Evolutionary conservation across 176 grass and related monocot species (phyloP).

Genomic region (Triticum turgidum): DNA sequence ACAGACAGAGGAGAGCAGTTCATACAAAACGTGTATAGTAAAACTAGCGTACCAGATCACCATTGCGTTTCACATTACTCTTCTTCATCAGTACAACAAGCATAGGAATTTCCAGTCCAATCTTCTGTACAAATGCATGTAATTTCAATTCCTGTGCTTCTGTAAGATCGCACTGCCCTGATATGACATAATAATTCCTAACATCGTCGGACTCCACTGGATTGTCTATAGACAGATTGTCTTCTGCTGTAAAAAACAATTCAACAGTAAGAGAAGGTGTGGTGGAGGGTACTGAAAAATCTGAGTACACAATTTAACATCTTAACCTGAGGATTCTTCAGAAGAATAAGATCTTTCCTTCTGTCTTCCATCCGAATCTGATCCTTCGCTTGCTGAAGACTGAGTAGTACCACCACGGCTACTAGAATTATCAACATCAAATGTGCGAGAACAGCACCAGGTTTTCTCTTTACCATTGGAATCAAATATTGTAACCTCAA

Average conservation of each 20-base stretch:
- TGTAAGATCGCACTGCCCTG: constrained; percentile 8
- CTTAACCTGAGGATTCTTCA: constrained; percentile 30
- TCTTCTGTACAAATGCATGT: not conserved
- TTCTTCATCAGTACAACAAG: too few relatives aligned
- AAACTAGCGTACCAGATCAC: too few relatives aligned
- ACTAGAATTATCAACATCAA: not conserved
- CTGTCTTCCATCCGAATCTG: not conserved
- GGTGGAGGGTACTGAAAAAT: not conserved
- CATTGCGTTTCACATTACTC: too few relatives aligned
- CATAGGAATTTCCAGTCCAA: not conserved
- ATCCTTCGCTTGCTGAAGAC: constrained; percentile 9
- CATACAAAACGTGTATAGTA: too few relatives aligned
- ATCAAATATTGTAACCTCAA: constrained; percentile 46
- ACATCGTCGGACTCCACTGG: not conserved
- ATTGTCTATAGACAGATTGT: not conserved
- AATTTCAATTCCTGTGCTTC: not conserved
- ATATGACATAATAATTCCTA: constrained; percentile 1
- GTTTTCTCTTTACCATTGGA: constrained; percentile 29
- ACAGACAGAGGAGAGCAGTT: too few relatives aligned
- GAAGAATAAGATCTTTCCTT: not conserved
- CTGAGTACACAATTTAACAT: not conserved
- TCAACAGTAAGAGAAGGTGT: not conserved
- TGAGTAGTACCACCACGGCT: not conserved
- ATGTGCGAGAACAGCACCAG: constrained; percentile 13
- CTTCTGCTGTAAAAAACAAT: not conserved